Evolutionary conservation across 352 stramenopile species (phyloP), one percentile per base, ranked within the genome.

Genomic region (Pythium oligandrum): DNA sequence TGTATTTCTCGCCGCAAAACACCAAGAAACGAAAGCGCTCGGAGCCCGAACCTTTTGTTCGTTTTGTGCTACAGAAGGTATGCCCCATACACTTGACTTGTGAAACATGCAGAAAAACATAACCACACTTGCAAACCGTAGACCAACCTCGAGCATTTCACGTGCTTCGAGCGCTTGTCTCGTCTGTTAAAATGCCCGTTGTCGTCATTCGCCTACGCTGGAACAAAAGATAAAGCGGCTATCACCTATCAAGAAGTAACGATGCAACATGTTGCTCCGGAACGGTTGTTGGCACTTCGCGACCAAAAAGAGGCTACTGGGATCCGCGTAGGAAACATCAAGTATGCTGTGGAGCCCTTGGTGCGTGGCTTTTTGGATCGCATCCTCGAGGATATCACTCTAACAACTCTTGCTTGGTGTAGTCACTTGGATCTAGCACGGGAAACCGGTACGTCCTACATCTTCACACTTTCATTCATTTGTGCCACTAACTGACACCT

Each of bases 201-300:
- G 6, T 78, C 76, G 1, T 71, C 71, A 6, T 88, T 91, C 53
- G 73, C 65, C 39, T 85, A 78, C 40, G 74, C 83, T 11, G 80
- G 80, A 0, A 90, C 77, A 6, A 93, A 93, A 53, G 83, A 91
- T 64, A 91, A 91, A 50, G 67, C 61, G 2, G 83, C 83, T 1
- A 53, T 89, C 44, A 91, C 83, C 3, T 80, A 64, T 35, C 80
- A 93, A 66, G 66, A 85, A 38, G 66, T 89, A 17, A 79, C 81
- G 0, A 68, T 78, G 6, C 71, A 75, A 48, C 70, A 69, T 5
- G 64, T 89, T 12, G 12, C 52, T 0, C 75, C 80, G 3, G 47
- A 73, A 36, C 62, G 51, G n/a, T 50, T 93, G 7, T 45, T 87
- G 6, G 57, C 54, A 9, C 7, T 82, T 7, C 50, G 17, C 11